Percentiles rank a stretch among this genome's conserved stretches.
These are phyloP conservation scores for Talinum fruticosum DNA, from an alignment of 148 eudicot species.

Conservation along the genomic window DNA sequence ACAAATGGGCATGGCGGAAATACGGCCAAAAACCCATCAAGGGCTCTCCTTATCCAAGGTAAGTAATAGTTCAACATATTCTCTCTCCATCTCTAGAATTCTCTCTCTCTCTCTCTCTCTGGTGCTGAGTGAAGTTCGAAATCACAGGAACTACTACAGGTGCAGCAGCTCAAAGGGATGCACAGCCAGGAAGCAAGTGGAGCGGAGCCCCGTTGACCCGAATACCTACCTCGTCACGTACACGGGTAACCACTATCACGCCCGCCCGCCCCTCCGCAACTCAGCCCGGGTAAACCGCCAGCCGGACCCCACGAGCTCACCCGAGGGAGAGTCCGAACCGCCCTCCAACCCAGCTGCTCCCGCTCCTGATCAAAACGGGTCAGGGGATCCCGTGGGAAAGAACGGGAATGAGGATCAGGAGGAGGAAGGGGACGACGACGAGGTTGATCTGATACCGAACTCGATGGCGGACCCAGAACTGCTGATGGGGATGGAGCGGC, in stretches of 20 bases:
- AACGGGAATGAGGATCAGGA: background rate
- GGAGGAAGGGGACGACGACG: background rate
- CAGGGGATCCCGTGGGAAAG: background rate
- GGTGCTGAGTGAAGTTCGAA: background rate
- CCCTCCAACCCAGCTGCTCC: background rate
- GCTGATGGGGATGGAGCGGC: conserved; percentile 19
- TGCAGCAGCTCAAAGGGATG: conserved; percentile 72
- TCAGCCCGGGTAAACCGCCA: background rate
- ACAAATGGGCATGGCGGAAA: conserved; percentile 87
- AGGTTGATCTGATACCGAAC: background rate
- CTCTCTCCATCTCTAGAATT: background rate
- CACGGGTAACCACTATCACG: conserved; percentile 57
- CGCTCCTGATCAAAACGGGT: background rate
- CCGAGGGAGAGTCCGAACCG: conserved; percentile 2
- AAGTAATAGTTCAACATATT: background rate
- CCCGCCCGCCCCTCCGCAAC: conserved; percentile 38
- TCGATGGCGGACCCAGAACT: conserved; percentile 16
- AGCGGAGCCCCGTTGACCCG: conserved; percentile 51
- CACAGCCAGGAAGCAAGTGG: conserved; percentile 77
- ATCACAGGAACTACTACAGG: conserved; percentile 63
- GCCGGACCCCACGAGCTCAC: background rate
- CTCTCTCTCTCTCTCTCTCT: background rate
- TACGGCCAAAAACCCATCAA: conserved; percentile 92
- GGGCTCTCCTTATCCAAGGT: conserved; percentile 93
- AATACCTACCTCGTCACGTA: conserved; percentile 47